Conservation (phyloP, 179 eudicot species). For the Drosera spatulata region DNA sequence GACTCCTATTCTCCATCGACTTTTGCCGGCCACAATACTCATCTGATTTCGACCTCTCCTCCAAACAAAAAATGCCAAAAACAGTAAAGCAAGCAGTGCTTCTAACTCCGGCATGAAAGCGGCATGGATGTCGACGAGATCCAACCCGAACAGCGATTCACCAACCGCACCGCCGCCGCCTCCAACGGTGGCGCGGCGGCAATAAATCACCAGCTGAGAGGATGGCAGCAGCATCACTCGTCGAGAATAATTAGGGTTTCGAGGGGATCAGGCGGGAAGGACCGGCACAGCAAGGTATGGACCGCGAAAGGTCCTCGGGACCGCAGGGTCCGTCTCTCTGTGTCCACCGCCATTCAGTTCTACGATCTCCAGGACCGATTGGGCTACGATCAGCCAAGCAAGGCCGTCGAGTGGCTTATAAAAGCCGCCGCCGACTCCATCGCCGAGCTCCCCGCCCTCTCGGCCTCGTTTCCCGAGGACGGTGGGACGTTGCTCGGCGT, state of each 20-base stretch:
- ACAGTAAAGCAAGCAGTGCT: neutral
- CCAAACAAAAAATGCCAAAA: no score
- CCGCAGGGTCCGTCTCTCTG: constrained; percentile 76
- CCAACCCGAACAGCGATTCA: constrained; percentile 13
- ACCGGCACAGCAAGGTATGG: constrained; percentile 90
- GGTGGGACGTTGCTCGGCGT: constrained; percentile 43
- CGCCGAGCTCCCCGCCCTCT: constrained; percentile 66
- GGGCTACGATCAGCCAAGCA: constrained; percentile 89
- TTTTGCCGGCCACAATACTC: no score
- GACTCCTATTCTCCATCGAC: no score
- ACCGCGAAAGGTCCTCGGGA: constrained; percentile 86
- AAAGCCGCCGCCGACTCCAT: constrained; percentile 69
- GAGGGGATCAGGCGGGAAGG: constrained; percentile 86
- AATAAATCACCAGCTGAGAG: constrained; percentile 2
- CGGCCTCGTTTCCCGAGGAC: constrained; percentile 29
- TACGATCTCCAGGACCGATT: constrained; percentile 89
- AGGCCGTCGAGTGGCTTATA: constrained; percentile 93
- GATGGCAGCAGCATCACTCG: constrained; percentile 61
- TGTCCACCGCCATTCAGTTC: constrained; percentile 78
- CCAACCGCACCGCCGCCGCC: constrained; percentile 4
- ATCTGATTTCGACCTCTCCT: no score
- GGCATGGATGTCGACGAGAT: constrained; percentile 68
- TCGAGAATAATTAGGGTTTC: constrained; percentile 97
- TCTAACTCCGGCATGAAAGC: constrained; percentile 35
- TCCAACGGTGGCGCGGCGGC: constrained; percentile 7